A percentile compares a stretch with the other conserved stretches of the same genome.
Evolutionary conservation across 148 eudicot species (phyloP).

Genomic region (Rhododendron vialii): DNA sequence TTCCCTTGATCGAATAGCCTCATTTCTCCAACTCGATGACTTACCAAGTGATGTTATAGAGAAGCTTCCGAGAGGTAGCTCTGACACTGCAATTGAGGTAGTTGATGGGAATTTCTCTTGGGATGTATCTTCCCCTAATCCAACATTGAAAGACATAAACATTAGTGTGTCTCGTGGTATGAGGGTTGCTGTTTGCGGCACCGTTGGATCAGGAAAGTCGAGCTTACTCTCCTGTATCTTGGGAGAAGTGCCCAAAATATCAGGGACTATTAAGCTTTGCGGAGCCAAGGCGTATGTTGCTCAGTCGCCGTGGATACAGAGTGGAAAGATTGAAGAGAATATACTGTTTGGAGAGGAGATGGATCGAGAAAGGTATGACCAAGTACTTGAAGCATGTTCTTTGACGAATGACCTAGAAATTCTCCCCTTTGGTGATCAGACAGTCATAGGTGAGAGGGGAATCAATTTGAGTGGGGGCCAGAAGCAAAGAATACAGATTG

Average conservation of each 20-base stretch:
- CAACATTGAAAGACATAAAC: conserved; percentile 40
- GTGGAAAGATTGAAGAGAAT: conserved; percentile 54
- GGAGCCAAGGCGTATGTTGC: conserved; percentile 52
- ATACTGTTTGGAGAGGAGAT: conserved; percentile 42
- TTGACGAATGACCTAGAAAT: too few species aligned
- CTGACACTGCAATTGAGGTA: conserved; percentile 37
- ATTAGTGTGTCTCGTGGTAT: conserved; percentile 35
- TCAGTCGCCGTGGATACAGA: conserved; percentile 61
- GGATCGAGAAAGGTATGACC: conserved; percentile 38
- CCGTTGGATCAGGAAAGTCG: too few species aligned
- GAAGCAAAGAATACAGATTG: too few species aligned
- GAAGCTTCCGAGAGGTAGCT: conserved; percentile 28
- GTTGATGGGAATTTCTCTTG: conserved; percentile 8
- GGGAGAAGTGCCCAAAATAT: conserved; percentile 35
- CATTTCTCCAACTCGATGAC: conserved; percentile 44
- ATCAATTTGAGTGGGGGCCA: too few species aligned
- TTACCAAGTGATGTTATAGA: conserved; percentile 26
- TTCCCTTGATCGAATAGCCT: conserved; percentile 44
- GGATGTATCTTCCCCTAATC: conserved; percentile 31
- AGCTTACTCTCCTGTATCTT: too few species aligned
- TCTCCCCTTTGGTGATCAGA: too few species aligned
- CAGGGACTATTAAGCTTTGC: conserved; percentile 30
- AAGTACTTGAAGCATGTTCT: conserved; percentile 19
- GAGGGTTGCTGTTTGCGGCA: conserved; percentile 49
- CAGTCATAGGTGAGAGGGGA: too few species aligned